Percentiles rank a stretch among this genome's conserved stretches.
Conservation (phyloP, 176 grass and related monocot genomes). For the Carex littledalei region DNA sequence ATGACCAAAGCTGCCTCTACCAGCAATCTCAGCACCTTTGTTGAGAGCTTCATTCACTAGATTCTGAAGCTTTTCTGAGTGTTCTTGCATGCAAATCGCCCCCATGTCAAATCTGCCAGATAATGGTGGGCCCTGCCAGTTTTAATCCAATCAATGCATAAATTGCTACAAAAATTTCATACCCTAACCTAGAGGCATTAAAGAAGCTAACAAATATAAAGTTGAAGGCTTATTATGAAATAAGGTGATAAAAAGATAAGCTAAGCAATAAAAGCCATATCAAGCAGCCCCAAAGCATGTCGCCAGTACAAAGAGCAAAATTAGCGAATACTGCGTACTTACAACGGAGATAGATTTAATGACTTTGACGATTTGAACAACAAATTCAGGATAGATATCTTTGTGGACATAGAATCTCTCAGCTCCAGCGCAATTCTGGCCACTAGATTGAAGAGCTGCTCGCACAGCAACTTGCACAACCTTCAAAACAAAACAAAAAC, state of each 20-base stretch:
- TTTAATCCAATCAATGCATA: conserved; percentile 4
- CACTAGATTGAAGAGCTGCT: conserved; percentile 90
- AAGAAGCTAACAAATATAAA: not conserved
- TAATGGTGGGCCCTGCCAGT: conserved; percentile 60
- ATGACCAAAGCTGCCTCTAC: conserved; percentile 79
- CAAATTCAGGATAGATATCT: conserved; percentile 73
- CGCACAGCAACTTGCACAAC: conserved; percentile 97
- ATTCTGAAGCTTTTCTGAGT: conserved; percentile 86
- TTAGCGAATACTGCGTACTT: conserved; percentile 35
- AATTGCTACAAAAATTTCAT: conserved; percentile 9
- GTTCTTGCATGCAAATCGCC: conserved; percentile 94
- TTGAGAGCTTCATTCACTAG: conserved; percentile 84
- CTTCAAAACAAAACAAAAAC: conserved; percentile 30
- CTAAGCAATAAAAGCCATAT: not conserved
- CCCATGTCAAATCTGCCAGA: conserved; percentile 96
- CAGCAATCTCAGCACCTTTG: conserved; percentile 82
- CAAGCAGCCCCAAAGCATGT: conserved; percentile 9
- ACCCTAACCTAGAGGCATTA: not conserved
- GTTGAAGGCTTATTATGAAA: not conserved
- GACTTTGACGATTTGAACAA: conserved; percentile 66
- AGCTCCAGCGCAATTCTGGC: conserved; percentile 94
- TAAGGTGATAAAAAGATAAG: not conserved
- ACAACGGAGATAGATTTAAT: conserved; percentile 97
- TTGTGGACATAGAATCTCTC: conserved; percentile 99
- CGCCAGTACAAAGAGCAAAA: conserved; percentile 8